These are phyloP conservation scores for Thuidium tamariscinum DNA, from an alignment of 225 moss, liverwort and hornwort species.

Conservation along the genomic window DNA sequence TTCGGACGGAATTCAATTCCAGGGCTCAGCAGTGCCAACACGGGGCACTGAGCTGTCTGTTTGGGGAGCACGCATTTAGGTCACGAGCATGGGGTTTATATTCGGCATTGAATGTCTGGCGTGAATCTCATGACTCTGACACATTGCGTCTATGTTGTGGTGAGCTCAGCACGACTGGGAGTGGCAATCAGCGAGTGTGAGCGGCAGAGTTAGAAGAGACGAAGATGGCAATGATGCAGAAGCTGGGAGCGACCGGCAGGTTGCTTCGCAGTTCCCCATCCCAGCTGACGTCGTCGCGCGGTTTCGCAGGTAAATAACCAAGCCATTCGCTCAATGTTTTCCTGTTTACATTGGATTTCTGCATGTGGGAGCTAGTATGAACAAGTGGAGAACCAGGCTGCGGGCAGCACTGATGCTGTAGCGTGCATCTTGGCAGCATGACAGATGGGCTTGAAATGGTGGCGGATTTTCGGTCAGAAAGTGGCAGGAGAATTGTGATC, in stretches of 20 bases:
- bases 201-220: not conserved
- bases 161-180: not conserved
- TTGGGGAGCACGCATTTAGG: not conserved
- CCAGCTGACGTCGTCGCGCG: slow-evolving; percentile 17
- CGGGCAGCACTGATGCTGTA: not conserved
- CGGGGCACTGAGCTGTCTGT: not conserved
- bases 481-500: not conserved
- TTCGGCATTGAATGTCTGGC: not conserved
- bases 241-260: slow-evolving; percentile 17
- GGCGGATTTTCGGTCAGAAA: not conserved
- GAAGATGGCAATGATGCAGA: slow-evolving; percentile 38
- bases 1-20: not conserved
- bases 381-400: not conserved
- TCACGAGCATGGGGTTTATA: not conserved
- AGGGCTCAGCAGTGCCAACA: not conserved
- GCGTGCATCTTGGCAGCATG: not conserved
- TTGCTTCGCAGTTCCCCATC: slow-evolving; percentile 16
- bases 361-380: not conserved
- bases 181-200: not conserved
- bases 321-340: not conserved
- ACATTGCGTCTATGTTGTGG: not conserved
- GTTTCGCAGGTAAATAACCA: slow-evolving; percentile 12
- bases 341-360: not conserved
- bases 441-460: not conserved
- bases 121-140: not conserved